Evolutionary conservation across 225 moss, liverwort and hornwort species (phyloP).

Genomic region (Polytrichum commune): DNA sequence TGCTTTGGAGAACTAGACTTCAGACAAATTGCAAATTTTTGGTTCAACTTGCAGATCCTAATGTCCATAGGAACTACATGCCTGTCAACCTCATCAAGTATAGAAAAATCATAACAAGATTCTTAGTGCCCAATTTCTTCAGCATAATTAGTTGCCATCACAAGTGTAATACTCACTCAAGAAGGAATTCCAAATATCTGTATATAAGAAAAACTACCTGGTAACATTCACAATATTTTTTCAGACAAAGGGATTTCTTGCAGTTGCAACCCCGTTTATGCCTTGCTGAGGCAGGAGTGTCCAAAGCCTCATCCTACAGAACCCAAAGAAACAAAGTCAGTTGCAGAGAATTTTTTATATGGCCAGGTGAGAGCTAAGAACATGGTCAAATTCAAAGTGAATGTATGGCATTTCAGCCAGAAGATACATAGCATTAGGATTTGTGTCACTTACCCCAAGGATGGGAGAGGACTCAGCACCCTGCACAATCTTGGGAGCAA

Average conservation of each 20-base stretch:
- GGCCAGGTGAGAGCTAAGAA: too few species aligned
- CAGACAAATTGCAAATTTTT: too few species aligned
- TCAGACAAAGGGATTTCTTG: constrained; percentile 92
- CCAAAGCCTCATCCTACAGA: constrained; percentile 70
- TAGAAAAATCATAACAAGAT: too few species aligned
- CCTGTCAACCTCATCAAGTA: too few species aligned
- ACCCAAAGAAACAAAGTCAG: constrained; percentile 3
- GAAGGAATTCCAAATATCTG: neutral
- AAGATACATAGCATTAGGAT: too few species aligned
- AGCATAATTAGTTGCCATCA: too few species aligned
- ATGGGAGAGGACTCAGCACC: constrained; percentile 73
- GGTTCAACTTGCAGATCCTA: too few species aligned
- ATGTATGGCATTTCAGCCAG: too few species aligned
- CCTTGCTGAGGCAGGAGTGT: constrained; percentile 86
- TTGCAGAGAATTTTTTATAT: neutral
- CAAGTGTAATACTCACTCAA: neutral
- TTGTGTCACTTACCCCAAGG: constrained; percentile 46
- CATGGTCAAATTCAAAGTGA: too few species aligned
- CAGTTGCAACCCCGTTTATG: constrained; percentile 97
- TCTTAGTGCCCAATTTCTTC: too few species aligned
- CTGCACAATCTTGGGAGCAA: constrained; percentile 91
- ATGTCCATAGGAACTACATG: too few species aligned
- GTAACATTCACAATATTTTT: constrained; percentile 96
- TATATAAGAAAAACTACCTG: constrained; percentile 49
- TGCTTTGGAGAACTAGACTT: neutral